phyloP scores from a whole-genome alignment of 768 basidiomycete species.

The Tricholoma saponaceum region DNA sequence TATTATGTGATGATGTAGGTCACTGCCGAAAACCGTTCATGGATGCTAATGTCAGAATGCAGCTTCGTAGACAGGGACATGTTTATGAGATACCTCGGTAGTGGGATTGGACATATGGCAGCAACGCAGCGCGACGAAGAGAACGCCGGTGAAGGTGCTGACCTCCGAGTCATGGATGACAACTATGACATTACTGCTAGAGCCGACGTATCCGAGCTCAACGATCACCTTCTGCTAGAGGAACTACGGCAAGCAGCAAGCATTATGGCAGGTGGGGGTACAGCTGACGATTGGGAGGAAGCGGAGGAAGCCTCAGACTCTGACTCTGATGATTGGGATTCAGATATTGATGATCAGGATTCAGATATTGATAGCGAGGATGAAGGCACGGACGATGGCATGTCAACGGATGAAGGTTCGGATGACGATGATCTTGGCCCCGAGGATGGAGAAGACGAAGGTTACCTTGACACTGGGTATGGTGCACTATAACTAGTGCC shows the following conservation, averaged over 20 bases:
- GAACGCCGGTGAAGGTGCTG: neutral
- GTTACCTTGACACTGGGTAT: too few relatives aligned
- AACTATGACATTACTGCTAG: neutral
- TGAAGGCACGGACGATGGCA: neutral
- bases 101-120: neutral
- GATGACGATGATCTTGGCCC: neutral
- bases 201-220: neutral
- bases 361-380: too few relatives aligned
- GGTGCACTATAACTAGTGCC: too few relatives aligned
- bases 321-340: too few relatives aligned
- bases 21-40: slow-evolving; percentile 10
- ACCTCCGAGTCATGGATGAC: too few relatives aligned
- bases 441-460: neutral
- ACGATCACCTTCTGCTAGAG: neutral
- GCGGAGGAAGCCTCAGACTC: too few relatives aligned
- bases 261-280: neutral
- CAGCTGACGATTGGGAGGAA: too few relatives aligned
- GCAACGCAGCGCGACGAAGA: neutral
- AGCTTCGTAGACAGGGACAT: neutral
- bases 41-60: neutral
- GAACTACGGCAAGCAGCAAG: neutral
- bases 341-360: too few relatives aligned
- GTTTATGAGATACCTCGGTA: neutral
- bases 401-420: neutral
- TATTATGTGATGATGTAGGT: neutral